A percentile compares a stretch with the other conserved stretches of the same genome.
Conservation (phyloP, 2,329 filamentous ascomycete genomes). For the Samsoniella hepiali region DNA sequence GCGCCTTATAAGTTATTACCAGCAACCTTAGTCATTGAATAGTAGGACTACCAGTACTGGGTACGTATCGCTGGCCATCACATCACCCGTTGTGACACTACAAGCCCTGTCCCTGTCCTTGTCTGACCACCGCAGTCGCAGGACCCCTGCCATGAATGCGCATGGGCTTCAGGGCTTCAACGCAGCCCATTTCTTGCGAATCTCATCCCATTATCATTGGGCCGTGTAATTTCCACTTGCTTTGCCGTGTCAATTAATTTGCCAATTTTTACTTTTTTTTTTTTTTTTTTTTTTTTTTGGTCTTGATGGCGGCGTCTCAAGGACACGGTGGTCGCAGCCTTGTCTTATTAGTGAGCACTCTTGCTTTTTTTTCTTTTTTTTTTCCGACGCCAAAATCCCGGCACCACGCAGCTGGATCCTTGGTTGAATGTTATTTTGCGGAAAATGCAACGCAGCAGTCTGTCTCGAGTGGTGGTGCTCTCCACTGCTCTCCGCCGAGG, state of each 20-base stretch:
- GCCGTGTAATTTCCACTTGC: not conserved
- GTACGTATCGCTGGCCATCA: no score
- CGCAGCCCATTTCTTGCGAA: conserved; percentile 1
- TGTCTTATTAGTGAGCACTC: not conserved
- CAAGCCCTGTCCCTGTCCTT: not conserved
- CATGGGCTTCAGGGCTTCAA: not conserved
- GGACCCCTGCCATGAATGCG: not conserved
- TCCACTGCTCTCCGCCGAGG: not conserved
- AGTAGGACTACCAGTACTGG: no score
- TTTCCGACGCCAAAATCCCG: not conserved
- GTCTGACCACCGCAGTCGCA: not conserved
- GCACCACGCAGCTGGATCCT: not conserved
- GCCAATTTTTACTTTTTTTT: not conserved
- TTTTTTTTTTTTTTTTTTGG: not conserved
- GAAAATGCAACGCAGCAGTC: no score
- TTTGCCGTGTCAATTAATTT: not conserved
- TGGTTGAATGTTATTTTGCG: no score
- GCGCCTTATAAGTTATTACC: no score
- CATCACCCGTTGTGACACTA: not conserved
- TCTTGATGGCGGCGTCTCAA: no score
- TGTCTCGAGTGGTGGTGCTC: not conserved
- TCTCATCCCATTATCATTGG: conserved; percentile 2
- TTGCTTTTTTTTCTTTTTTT: not conserved
- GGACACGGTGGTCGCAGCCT: not conserved
- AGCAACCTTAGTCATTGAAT: no score